A percentile compares a stretch with the other conserved stretches of the same genome.
Evolutionary conservation across 129 eudicot genomes (phyloP).

Genomic region (Tagetes patula): DNA sequence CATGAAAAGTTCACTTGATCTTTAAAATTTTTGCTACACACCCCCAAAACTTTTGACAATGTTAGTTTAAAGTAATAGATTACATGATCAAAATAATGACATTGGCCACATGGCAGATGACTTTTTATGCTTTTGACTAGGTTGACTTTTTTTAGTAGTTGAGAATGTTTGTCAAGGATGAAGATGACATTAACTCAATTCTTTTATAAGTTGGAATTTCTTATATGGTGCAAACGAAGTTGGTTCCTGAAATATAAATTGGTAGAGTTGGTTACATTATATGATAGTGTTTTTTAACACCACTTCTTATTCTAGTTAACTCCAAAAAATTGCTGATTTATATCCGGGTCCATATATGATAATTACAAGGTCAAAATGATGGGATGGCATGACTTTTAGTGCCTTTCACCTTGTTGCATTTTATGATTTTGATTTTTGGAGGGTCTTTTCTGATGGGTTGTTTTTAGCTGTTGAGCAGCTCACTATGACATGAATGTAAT

Average conservation of each 20-base stretch:
- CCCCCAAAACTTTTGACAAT: no score
- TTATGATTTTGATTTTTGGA: no score
- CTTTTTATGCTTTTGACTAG: not conserved
- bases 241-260: not conserved
- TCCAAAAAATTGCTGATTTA: not conserved
- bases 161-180: not conserved
- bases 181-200: not conserved
- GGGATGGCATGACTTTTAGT: no score
- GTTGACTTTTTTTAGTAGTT: not conserved
- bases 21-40: not conserved
- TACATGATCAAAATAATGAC: no score
- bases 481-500: slow-evolving; percentile 94
- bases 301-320: not conserved
- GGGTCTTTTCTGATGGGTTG: not conserved
- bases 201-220: not conserved
- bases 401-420: no score
- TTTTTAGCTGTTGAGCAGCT: slow-evolving; percentile 43
- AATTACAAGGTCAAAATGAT: no score
- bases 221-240: slow-evolving; percentile 1
- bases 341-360: not conserved
- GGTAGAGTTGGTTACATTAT: not conserved
- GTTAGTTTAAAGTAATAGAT: no score
- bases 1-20: not conserved
- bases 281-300: no score
- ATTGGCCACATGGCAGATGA: not conserved